These are phyloP conservation scores for Wickerhamiella slavikovae DNA, from an alignment of 805 yeast genomes.

Conservation along the genomic window DNA sequence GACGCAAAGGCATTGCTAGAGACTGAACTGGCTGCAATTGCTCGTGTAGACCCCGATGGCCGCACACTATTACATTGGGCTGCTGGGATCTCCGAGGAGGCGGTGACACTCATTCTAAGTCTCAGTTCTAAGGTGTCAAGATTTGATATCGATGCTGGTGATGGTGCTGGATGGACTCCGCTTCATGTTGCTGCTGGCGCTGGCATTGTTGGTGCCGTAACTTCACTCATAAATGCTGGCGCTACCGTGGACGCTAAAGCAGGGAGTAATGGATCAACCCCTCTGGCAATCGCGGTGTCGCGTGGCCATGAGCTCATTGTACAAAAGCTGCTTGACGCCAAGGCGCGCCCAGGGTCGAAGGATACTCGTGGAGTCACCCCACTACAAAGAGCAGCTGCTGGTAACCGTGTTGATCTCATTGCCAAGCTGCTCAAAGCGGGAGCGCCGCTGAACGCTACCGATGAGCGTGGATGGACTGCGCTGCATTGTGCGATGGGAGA, in stretches of 20 bases:
- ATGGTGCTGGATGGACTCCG: constrained; percentile 77
- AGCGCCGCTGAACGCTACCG: constrained; percentile 49
- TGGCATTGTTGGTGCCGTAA: constrained; percentile 37
- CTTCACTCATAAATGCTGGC: constrained; percentile 25
- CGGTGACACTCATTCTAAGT: constrained; percentile 27
- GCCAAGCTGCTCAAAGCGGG: constrained; percentile 31
- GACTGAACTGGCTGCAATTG: neutral
- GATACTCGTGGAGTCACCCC: constrained; percentile 50
- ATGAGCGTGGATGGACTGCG: constrained; percentile 58
- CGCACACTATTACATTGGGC: constrained; percentile 86
- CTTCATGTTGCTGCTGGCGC: constrained; percentile 63
- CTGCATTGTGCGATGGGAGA: constrained; percentile 82
- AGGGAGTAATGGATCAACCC: constrained; percentile 40
- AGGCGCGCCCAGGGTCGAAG: constrained; percentile 41
- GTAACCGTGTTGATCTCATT: constrained; percentile 42
- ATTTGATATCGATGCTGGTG: constrained; percentile 46
- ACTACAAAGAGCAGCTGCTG: constrained; percentile 65
- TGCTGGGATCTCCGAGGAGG: constrained; percentile 34
- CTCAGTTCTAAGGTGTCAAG: constrained; percentile 16
- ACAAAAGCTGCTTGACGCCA: constrained; percentile 30
- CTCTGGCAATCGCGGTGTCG: constrained; percentile 56
- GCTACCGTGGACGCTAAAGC: constrained; percentile 39
- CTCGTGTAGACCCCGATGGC: constrained; percentile 40
- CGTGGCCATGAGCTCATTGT: constrained; percentile 40
- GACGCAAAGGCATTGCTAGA: too few relatives aligned